phyloP scores from a whole-genome alignment of 1,284 basidiomycete species.

The Pascua guehoae region DNA sequence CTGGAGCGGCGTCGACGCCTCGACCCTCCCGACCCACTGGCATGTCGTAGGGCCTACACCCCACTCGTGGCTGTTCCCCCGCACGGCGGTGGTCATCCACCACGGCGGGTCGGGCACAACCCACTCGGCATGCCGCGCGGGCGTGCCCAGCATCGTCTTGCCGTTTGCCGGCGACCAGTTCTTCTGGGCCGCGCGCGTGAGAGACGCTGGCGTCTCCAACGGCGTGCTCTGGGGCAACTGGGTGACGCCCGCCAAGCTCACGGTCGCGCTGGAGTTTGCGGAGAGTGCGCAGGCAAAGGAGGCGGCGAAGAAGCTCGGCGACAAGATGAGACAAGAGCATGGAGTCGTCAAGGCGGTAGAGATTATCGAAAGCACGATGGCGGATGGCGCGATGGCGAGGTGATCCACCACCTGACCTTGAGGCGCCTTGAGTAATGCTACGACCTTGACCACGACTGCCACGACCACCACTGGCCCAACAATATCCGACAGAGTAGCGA shows the following conservation, averaged over 20 bases:
- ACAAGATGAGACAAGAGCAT: neutral
- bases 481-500: too few relatives aligned
- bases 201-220: neutral
- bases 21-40: neutral
- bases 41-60: neutral
- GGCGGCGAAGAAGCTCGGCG: neutral
- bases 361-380: neutral
- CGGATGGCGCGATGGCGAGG: too few relatives aligned
- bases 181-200: neutral
- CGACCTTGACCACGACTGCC: too few relatives aligned
- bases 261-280: neutral
- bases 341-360: neutral
- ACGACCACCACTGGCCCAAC: too few relatives aligned
- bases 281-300: neutral
- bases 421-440: too few relatives aligned
- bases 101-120: slow-evolving; percentile 1
- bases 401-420: too few relatives aligned
- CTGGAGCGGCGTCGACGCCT: neutral
- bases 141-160: neutral
- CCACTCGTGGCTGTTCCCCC: neutral
- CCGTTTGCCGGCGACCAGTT: neutral
- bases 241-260: neutral
- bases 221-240: neutral
- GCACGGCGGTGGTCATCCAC: neutral
- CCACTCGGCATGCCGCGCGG: neutral